phyloP scores from a whole-genome alignment of 179 eudicot genomes.

The Silene vulgaris region DNA sequence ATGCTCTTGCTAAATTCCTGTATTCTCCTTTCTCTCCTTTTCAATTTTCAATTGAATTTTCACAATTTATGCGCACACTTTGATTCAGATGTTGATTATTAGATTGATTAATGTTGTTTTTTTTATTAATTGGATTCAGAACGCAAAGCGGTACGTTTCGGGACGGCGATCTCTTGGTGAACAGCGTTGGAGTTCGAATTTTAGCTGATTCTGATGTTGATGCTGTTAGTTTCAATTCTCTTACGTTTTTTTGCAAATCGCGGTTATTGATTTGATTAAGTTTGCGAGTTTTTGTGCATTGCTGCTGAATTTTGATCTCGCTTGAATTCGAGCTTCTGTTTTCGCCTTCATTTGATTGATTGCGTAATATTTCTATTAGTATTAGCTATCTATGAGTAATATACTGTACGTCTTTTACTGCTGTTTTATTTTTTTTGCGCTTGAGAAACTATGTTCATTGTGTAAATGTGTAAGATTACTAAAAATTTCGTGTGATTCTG shows the following conservation, averaged over 20 bases:
- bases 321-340: not conserved
- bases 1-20: conserved; percentile 59
- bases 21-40: conserved; percentile 21
- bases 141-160: conserved; percentile 87
- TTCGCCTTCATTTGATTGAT: conserved; percentile 4
- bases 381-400: not conserved
- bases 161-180: conserved; percentile 92
- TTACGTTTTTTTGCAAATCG: not conserved
- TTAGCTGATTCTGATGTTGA: conserved; percentile 50
- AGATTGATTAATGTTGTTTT: not conserved
- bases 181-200: conserved; percentile 73
- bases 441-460: not conserved
- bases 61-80: not conserved
- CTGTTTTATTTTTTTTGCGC: not conserved
- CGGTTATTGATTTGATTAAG: not conserved
- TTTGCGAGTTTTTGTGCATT: not conserved
- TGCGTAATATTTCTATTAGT: not conserved
- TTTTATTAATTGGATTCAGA: conserved; percentile 26
- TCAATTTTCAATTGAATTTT: not conserved
- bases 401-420: not conserved
- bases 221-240: conserved; percentile 36
- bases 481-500: conserved; percentile 1
- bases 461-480: not conserved
- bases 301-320: not conserved
- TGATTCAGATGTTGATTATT: not conserved